Evolutionary conservation across 225 moss, liverwort and hornwort genomes (phyloP).

Genomic region (Polytrichum commune): DNA sequence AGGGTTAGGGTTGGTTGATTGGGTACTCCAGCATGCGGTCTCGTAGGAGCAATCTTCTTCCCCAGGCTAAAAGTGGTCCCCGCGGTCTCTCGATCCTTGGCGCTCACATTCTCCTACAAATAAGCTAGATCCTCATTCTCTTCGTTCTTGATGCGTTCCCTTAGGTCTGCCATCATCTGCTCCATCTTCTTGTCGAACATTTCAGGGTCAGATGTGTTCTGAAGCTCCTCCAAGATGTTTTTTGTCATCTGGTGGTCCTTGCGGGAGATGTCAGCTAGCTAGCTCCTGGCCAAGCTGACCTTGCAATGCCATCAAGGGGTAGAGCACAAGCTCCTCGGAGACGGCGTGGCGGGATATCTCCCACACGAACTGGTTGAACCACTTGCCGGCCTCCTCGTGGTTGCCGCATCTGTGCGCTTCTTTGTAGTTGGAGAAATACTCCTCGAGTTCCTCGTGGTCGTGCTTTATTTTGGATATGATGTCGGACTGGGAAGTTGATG

Average conservation of each 20-base stretch:
- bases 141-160: slow-evolving; percentile 31
- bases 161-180: slow-evolving; percentile 20
- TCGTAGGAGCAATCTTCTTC: slow-evolving; percentile 23
- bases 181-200: slow-evolving; percentile 35
- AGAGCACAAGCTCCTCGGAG: slow-evolving; percentile 39
- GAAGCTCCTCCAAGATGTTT: slow-evolving; percentile 27
- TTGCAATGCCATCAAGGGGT: slow-evolving; percentile 26
- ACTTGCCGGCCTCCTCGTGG: slow-evolving; percentile 31
- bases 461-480: slow-evolving; percentile 31
- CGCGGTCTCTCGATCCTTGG: slow-evolving; percentile 8
- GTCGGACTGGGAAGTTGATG: not conserved
- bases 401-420: slow-evolving; percentile 15
- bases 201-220: slow-evolving; percentile 4
- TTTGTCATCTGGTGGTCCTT: slow-evolving; percentile 36
- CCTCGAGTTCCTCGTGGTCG: slow-evolving; percentile 30
- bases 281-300: slow-evolving; percentile 30
- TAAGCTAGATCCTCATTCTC: slow-evolving; percentile 28
- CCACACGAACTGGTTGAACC: slow-evolving; percentile 57
- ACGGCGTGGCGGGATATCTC: slow-evolving; percentile 39
- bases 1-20: too few species aligned
- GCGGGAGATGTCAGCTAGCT: slow-evolving; percentile 36
- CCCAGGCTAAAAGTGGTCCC: slow-evolving; percentile 16
- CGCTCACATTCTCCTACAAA: slow-evolving; percentile 17
- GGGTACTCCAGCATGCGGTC: slow-evolving; percentile 26
- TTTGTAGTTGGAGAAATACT: slow-evolving; percentile 32